Percentiles rank a stretch among this genome's conserved stretches.
These are phyloP conservation scores for Alternaria solani DNA, from an alignment of 2,329 filamentous ascomycete species.

Conservation along the genomic window DNA sequence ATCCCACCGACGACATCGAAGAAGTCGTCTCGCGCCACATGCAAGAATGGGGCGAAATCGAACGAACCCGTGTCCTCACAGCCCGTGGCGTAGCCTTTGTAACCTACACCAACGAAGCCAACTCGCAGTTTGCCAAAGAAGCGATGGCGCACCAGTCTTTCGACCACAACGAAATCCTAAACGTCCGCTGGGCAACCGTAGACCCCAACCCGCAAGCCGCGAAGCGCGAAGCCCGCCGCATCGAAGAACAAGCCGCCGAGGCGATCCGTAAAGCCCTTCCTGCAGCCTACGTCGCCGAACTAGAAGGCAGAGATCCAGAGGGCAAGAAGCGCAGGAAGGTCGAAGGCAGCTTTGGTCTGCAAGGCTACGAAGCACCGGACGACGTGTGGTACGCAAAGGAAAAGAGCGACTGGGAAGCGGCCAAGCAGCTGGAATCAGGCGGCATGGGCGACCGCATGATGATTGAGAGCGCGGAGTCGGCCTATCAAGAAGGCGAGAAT, in stretches of 20 bases:
- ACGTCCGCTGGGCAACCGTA: constrained; percentile 95
- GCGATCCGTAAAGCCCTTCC: constrained; percentile 88
- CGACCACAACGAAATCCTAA: constrained; percentile 90
- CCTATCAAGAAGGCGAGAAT: constrained; percentile 28
- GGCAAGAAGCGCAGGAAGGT: constrained; percentile 88
- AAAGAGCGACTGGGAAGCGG: constrained; percentile 70
- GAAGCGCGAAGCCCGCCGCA: constrained; percentile 83
- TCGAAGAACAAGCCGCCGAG: constrained; percentile 96
- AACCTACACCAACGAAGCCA: constrained; percentile 85
- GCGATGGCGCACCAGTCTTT: constrained; percentile 95
- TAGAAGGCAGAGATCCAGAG: constrained; percentile 89
- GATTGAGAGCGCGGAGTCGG: constrained; percentile 56
- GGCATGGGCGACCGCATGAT: constrained; percentile 63
- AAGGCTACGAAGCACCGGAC: constrained; percentile 93
- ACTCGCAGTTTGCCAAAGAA: constrained; percentile 65
- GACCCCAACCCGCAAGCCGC: constrained; percentile 96
- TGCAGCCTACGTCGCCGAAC: constrained; percentile 88
- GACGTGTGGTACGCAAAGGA: constrained; percentile 91
- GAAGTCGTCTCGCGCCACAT: constrained; percentile 95
- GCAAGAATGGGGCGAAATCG: constrained; percentile 93
- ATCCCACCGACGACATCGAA: constrained; percentile 96
- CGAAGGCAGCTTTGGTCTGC: constrained; percentile 82
- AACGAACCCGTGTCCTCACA: constrained; percentile 87
- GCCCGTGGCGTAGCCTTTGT: constrained; percentile 91
- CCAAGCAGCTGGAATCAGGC: constrained; percentile 66